Base-by-base conservation (phyloP, 371 early-diverging fungal species). In the Chytridium lagenaria region DNA sequence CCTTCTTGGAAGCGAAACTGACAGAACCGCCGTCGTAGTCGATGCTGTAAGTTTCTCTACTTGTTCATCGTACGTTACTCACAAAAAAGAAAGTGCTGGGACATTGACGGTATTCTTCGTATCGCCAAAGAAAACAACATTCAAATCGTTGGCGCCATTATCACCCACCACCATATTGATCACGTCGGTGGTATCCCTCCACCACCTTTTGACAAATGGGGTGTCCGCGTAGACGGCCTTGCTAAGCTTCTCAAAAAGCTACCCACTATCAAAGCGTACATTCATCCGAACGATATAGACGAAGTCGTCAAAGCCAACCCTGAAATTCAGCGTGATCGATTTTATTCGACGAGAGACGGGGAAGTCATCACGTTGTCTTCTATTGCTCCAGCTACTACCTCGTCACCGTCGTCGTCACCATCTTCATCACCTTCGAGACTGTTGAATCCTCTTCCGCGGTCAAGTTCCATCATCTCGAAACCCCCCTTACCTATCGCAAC, bases 161-260 rank as follows among this genome's bases (percentile, higher is more conserved):
- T 92, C 2, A 94, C 93, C 1, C 95, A 95, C 74, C 86, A 88
- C 52, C 95, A 95, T 78, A 89, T 94, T 72, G 95, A 95, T 79
- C 95, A 95, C 49, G 65, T 57, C 23, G 78, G 80, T 26, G 87
- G 87, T 49, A 80, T 83, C 10, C 95, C 95, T 16, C 95, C 95
- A 26, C 85, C 95, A 39, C 94, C 94, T 16, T 95, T 89, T 68
- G 90, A 93, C 71, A 83, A 87, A 26, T 83, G 93, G 68, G 89
- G 91, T 26, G 87, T 96, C 72, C 88, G 90, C 49, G 94, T 96
- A 15, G 81, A 88, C 15, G 96, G 96, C 0, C 73, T 95, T 0
- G 84, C 87, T 10, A 89, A 88, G 59, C 81, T 96, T 30, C 78
- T 93, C 59, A 89, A 89, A 38, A 84, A 85, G 68, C 69, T 88